Base-by-base conservation (phyloP, 2,329 filamentous ascomycete genomes). In the Fusarium hostae region DNA sequence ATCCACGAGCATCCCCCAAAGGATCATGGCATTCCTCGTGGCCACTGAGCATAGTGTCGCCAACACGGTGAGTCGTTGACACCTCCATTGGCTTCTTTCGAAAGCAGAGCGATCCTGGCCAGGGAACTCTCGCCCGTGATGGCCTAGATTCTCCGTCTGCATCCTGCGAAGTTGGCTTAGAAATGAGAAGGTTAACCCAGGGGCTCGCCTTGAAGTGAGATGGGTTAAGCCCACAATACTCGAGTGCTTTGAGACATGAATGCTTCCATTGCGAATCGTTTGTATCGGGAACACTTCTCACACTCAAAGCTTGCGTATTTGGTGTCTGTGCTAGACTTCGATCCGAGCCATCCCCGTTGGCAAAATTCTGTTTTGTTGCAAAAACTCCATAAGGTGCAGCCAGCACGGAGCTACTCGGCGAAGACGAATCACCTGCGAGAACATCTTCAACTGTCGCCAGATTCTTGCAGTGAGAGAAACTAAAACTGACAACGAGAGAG, bases 31-130 rank as follows among this genome's bases (percentile, higher is more conserved):
- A 82, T 58, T 83, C 84, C 20, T 84, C 81, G 47, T 80, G 76
- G 6, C 81, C 79, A 20, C 80, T 79, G 6, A 81, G 63, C 24
- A 83, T 66, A 9, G 77, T 78, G 28, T 86, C 83, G 40, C 83
- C 82, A 13, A 83, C 65, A 10, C 82, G 78, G 37, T 80, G 80
- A 39, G 77, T 82, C 10, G 82, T 79, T n/a, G 78, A 78, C 28
- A 83, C 76, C 15, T 82, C 81, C n/a, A 84, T 78, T 22, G 82
- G 78, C 55, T 82, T 82, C 67, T 85, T 86, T 57, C 85, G 84
- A 62, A 88, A 87, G 71, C 87, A 88, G 3, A 89, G 82, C 22
- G 80, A 80, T 4, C 85, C 82, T 43, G 88, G 88, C 88, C 88
- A 90, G 15, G 85, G 83, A 28, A 89, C 82, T 10, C 81, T 83